Percentiles rank a stretch among this genome's conserved stretches.
phyloP scores from a whole-genome alignment of 176 grass and related monocot genomes.

The Pontederia paniculata region DNA sequence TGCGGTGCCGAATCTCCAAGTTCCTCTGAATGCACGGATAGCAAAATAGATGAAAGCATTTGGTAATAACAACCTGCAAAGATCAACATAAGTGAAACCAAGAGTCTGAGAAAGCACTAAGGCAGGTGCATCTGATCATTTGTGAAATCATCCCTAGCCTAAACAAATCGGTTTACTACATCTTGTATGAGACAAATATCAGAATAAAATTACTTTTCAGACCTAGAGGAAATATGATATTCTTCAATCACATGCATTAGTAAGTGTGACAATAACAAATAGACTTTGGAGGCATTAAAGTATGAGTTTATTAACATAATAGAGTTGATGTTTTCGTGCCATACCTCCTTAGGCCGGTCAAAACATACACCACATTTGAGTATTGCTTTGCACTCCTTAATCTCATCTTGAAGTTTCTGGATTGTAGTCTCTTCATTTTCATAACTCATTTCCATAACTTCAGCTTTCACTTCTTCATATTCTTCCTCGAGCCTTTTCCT shows the following conservation, averaged over 20 bases:
- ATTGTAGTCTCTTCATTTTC: slow-evolving; percentile 76
- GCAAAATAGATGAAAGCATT: slow-evolving; percentile 96
- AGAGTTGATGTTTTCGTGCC: background rate
- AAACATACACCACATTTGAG: slow-evolving; percentile 94
- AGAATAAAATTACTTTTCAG: no score
- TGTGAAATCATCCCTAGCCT: no score
- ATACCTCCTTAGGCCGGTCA: slow-evolving; percentile 96
- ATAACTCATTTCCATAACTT: slow-evolving; percentile 70
- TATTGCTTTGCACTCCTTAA: slow-evolving; percentile 93
- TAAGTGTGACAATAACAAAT: no score
- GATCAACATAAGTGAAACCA: background rate
- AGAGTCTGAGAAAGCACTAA: background rate
- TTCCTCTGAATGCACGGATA: slow-evolving; percentile 89
- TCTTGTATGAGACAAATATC: background rate
- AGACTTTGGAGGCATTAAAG: background rate
- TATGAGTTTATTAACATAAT: background rate
- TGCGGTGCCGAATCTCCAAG: slow-evolving; percentile 84
- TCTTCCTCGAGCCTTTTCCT: slow-evolving; percentile 75
- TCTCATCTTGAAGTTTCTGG: slow-evolving; percentile 87
- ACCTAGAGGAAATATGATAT: no score
- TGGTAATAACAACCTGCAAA: slow-evolving; percentile 90
- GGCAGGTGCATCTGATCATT: no score
- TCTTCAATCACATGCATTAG: no score
- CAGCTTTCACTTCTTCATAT: slow-evolving; percentile 61
- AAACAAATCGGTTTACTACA: background rate